Evolutionary conservation across 2,329 filamentous ascomycete genomes (phyloP).

Genomic region (Aspergillus sp.): DNA sequence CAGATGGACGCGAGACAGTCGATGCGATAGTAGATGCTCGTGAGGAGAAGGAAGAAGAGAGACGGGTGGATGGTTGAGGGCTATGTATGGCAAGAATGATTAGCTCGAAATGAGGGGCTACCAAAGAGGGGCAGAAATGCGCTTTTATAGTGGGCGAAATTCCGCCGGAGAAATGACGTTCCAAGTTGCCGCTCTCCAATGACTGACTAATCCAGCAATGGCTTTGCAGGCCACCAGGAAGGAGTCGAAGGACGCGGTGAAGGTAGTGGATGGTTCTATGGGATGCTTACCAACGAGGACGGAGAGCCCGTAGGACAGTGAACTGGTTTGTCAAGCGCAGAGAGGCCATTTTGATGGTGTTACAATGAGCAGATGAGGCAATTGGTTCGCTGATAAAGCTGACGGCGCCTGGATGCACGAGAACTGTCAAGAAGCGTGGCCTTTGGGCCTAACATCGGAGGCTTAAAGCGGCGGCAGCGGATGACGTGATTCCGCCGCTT

Average conservation of each 20-base stretch:
- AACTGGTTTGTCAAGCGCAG: conserved; percentile 14
- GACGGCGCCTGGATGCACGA: neutral
- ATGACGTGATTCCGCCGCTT: conserved; percentile 37
- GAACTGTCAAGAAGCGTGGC: neutral
- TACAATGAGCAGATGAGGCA: conserved; percentile 2
- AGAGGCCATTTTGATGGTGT: conserved; percentile 15
- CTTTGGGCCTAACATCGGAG: neutral
- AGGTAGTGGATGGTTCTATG: conserved; percentile 6
- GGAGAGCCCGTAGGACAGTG: conserved; percentile 8
- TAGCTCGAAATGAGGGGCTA: conserved; percentile 24
- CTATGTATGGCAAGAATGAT: conserved; percentile 15
- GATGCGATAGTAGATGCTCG: conserved; percentile 10
- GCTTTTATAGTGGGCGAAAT: conserved; percentile 28
- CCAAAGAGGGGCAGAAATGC: conserved; percentile 22
- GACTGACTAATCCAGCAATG: conserved; percentile 27
- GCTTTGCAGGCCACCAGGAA: conserved; percentile 9
- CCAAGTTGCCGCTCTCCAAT: conserved; percentile 4
- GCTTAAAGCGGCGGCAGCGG: conserved; percentile 16
- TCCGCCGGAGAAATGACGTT: conserved; percentile 26
- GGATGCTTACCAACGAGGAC: conserved; percentile 18
- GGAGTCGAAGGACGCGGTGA: neutral
- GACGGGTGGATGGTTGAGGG: conserved; percentile 29
- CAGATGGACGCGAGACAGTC: conserved; percentile 10
- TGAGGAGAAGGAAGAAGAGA: conserved; percentile 20
- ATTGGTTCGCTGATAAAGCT: conserved; percentile 5